Conservation (phyloP, 2,329 filamentous ascomycete genomes). For the Colletotrichum gigasporum region DNA sequence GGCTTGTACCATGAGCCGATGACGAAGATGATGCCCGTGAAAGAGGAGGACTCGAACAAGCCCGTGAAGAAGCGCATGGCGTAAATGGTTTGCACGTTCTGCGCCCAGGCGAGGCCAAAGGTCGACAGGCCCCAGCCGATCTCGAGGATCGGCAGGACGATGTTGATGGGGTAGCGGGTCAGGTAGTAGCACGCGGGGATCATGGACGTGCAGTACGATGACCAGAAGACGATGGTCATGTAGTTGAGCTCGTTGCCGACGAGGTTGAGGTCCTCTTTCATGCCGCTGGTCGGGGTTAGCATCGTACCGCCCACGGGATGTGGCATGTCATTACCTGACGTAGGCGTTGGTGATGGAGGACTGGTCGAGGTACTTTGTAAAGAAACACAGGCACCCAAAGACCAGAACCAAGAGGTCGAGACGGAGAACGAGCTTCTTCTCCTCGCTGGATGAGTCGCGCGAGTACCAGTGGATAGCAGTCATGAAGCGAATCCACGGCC, state of each 20-base stretch:
- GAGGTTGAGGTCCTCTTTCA: slow-evolving; percentile 46
- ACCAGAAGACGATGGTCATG: slow-evolving; percentile 43
- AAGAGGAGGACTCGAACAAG: slow-evolving; percentile 48
- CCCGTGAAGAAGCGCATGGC: slow-evolving; percentile 54
- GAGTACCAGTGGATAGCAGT: slow-evolving; percentile 45
- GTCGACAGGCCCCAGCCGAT: slow-evolving; percentile 43
- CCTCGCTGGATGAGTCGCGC: slow-evolving; percentile 39
- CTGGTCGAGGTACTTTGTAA: slow-evolving; percentile 50
- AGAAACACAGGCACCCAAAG: slow-evolving; percentile 50
- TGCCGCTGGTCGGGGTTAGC: slow-evolving; percentile 41
- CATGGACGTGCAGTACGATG: slow-evolving; percentile 50
- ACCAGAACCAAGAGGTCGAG: slow-evolving; percentile 48
- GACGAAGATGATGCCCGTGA: slow-evolving; percentile 40
- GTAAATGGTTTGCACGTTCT: slow-evolving; percentile 46
- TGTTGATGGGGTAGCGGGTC: slow-evolving; percentile 47
- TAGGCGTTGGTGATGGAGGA: slow-evolving; percentile 48
- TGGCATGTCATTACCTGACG: slow-evolving; percentile 38
- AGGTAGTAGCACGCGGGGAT: slow-evolving; percentile 50
- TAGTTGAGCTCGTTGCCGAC: slow-evolving; percentile 46
- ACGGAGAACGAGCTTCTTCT: slow-evolving; percentile 46
- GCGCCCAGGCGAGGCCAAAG: slow-evolving; percentile 42
- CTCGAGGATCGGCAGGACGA: slow-evolving; percentile 40
- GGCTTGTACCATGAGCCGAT: slow-evolving; percentile 54
- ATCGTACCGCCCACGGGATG: not conserved
- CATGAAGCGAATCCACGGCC: slow-evolving; percentile 39